Conservation (phyloP, 164 flowering plant genomes). For the Aristolochia contorta region DNA sequence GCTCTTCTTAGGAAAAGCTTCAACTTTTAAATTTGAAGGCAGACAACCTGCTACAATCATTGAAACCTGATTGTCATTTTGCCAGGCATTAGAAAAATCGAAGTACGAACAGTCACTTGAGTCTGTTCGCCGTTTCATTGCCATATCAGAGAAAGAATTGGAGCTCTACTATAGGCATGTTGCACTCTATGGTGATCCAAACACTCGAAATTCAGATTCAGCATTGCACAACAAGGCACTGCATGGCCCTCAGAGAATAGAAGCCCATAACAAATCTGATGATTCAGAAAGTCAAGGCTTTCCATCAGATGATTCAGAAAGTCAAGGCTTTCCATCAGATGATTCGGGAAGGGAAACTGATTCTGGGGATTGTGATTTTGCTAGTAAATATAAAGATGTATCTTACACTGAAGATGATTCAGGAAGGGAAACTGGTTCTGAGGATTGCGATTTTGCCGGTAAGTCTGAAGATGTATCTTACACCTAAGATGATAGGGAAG, state of each 20-base stretch:
- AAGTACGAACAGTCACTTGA: slow-evolving; percentile 94
- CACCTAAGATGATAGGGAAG: slow-evolving; percentile 6
- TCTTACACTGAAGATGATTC: slow-evolving; percentile 11
- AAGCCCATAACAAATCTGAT: not conserved
- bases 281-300: slow-evolving; percentile 8
- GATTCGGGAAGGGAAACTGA: slow-evolving; percentile 14
- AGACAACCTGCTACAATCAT: not conserved
- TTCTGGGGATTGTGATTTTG: slow-evolving; percentile 22
- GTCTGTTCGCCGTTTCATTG: slow-evolving; percentile 72
- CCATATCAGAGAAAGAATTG: slow-evolving; percentile 75
- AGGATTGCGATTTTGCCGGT: slow-evolving; percentile 23
- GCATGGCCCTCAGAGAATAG: slow-evolving; percentile 6
- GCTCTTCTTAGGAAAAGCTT: not conserved
- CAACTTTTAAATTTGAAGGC: not conserved
- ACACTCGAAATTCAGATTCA: slow-evolving; percentile 31
- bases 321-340: slow-evolving; percentile 11
- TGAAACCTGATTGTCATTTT: not conserved
- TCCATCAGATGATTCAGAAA: slow-evolving; percentile 14
- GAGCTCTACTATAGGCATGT: slow-evolving; percentile 81
- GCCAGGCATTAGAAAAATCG: slow-evolving; percentile 80
- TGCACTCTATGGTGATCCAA: slow-evolving; percentile 78
- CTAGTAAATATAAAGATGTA: slow-evolving; percentile 17
- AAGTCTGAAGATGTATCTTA: slow-evolving; percentile 15
- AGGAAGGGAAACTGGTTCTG: slow-evolving; percentile 13
- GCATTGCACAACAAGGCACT: slow-evolving; percentile 18